Evolutionary conservation across 1,284 basidiomycete genomes (phyloP), one percentile per base, ranked within the genome.

Genomic region (Irpex rosettiformis): DNA sequence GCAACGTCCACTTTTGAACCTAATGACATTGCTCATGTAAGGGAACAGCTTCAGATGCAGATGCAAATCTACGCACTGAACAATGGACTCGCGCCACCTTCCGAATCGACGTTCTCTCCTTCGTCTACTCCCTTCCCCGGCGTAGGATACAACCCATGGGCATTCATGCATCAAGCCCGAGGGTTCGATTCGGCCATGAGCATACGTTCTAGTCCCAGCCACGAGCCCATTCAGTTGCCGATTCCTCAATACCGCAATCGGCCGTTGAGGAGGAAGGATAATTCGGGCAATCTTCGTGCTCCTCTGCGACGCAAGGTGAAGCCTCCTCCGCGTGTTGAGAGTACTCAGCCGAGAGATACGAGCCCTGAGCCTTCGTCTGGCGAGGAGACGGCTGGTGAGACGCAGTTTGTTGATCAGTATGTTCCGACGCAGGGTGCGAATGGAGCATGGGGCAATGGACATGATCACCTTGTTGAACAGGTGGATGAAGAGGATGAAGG

Each of bases 61-160:
- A 87, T 86, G 84, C 86, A 89, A 69, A 82, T 87, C 61, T 90
- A 86, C 62, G 87, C 89, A 2, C 79, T 86, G 66, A 90, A 90
- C 67, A 83, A 87, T 60, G 79, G 78, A 4, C 82, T 83, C 1
- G 65, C 65, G 16, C 76, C 78, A 54, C 75, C 84, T 63, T 81
- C 82, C 1, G 87, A 90, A 62, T 87, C 86, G 18, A 88, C 87
- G 0, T 83, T 90, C 64, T 88, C 86, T 0, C 88, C 88, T 2
- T 80, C 86, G 2, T 75, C 81, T 21, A 89, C 86, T 24, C 89
- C 89, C 1, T 90, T 84, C 74, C 86, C 79, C 1, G 76, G 73
- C 3, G 66, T 79, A 13, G 74, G 75, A 10, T 89, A 84, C 69
- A 84, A 86, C 58, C 85, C 85, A 1, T 90, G 86, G 84, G 79